Evolutionary conservation across 164 flowering plant genomes (phyloP).

Genomic region (Macadamia integrifolia): DNA sequence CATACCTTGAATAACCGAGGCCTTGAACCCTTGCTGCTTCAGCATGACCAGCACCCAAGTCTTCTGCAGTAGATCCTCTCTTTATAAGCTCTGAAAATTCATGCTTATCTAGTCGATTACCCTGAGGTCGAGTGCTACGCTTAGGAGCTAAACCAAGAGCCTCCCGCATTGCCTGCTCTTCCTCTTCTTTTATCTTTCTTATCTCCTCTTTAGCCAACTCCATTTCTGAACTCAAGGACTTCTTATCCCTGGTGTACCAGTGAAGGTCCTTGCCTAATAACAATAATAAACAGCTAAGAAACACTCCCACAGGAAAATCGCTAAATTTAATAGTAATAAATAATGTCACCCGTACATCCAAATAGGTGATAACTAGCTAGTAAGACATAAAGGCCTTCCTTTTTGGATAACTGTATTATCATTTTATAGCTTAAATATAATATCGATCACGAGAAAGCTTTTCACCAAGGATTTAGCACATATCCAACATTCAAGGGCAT

Average conservation of each 20-base stretch:
- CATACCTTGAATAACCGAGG: conserved; percentile 80
- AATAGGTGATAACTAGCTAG: too few species aligned
- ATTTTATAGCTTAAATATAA: too few species aligned
- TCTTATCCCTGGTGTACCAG: conserved; percentile 83
- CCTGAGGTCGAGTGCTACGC: conserved; percentile 54
- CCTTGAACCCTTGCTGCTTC: conserved; percentile 91
- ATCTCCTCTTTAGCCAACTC: conserved; percentile 86
- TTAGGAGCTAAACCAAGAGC: conserved; percentile 97
- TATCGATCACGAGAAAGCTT: too few species aligned
- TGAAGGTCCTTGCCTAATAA: conserved; percentile 78
- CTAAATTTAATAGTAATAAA: too few species aligned
- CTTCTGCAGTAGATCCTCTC: conserved; percentile 91
- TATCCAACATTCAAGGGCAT: too few species aligned
- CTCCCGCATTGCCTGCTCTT: conserved; percentile 96
- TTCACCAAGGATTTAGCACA: too few species aligned
- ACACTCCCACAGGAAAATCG: neutral
- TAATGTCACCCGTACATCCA: too few species aligned
- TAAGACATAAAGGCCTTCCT: too few species aligned
- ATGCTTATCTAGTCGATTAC: conserved; percentile 89
- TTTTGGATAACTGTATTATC: too few species aligned
- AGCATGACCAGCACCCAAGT: conserved; percentile 82
- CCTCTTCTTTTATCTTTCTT: conserved; percentile 77
- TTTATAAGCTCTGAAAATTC: conserved; percentile 86
- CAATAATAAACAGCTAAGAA: neutral
- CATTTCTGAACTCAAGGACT: conserved; percentile 26